Evolutionary conservation across 169 alveolate species (phyloP).

Genomic region (Plasmodium knowlesi): DNA sequence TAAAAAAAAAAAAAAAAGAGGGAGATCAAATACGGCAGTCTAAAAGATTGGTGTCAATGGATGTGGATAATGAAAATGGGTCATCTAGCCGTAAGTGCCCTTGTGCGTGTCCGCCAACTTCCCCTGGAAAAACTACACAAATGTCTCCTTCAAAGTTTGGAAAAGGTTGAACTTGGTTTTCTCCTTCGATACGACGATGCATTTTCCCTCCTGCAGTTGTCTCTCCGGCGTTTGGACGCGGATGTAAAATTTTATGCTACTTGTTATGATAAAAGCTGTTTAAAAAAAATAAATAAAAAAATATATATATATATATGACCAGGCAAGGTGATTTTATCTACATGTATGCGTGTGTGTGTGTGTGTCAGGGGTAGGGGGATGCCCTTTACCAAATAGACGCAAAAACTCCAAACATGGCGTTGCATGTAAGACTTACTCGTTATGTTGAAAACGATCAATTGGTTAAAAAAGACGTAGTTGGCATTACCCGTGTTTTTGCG

Average conservation of each 20-base stretch:
- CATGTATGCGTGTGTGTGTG: not conserved
- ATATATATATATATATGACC: not conserved
- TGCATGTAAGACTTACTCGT: slow-evolving; percentile 19
- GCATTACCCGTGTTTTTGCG: slow-evolving; percentile 73
- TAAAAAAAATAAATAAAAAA: slow-evolving; percentile 16
- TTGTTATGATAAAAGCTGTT: slow-evolving; percentile 38
- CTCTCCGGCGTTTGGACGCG: slow-evolving; percentile 57
- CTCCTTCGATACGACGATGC: slow-evolving; percentile 12
- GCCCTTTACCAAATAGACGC: not conserved
- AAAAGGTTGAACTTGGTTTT: slow-evolving; percentile 10
- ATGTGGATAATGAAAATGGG: not conserved
- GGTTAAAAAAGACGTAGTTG: slow-evolving; percentile 64
- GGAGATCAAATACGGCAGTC: not conserved
- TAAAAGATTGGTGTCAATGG: not conserved
- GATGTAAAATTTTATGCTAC: slow-evolving; percentile 41
- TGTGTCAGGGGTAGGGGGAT: not conserved
- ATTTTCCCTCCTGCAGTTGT: slow-evolving; percentile 51
- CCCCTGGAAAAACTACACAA: not conserved
- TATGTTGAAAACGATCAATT: slow-evolving; percentile 45
- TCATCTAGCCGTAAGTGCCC: not conserved
- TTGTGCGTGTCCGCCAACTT: not conserved
- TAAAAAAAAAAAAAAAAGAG: too few relatives aligned
- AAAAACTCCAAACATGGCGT: not conserved
- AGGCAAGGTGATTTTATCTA: not conserved
- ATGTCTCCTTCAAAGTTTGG: slow-evolving; percentile 7